Evolutionary conservation across 202 grass and related monocot species (phyloP), one percentile per base, ranked within the genome.

Genomic region (Schoenoplectus triqueter): DNA sequence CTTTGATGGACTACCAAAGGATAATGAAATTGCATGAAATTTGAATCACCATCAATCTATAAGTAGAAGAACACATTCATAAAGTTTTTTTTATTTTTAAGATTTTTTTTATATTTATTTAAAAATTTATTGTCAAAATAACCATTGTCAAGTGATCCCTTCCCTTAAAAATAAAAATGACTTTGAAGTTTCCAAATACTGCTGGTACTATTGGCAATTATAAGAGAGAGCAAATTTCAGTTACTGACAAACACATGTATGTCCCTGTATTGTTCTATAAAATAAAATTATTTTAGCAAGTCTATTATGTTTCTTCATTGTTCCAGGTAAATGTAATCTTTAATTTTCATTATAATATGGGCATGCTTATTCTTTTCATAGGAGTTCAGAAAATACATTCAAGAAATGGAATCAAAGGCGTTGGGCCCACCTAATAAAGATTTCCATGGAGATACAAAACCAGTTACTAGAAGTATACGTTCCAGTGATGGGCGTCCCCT

Each of bases 321-420:
- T 84, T 46, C 2, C 47, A 50, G 44, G 49, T 59, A 5, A n/a
- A 7, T 0, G 50, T 67, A 50, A 84, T 86, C 15, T 6, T 55
- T 78, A 82, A 73, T 74, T 85, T 46, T 55, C 56, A 79, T 47
- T 66, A 52, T 56, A 3, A 8, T 59, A 22, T 88, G 69, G 8
- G 15, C 47, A 19, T 84, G 22, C 8, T 84, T 31, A 31, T 31
- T 50, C 5, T 51, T 77, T 69, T 73, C 17, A 55, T 70, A 98
- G 95, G 95, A 93, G 89, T 98, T 92, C 80, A 89, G 73, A 71
- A 92, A 86, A 67, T 95, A 95, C 21, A 52, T 85, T 78, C 88
- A 93, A 80, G 88, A 98, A 79, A 85, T 98, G 73, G 88, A 89
- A 82, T 89, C 85, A 74, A 95, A 79, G 87, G 87, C 48, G 49